Base-by-base conservation (phyloP, 768 basidiomycete genomes). In the Hysterangium stoloniferum region DNA sequence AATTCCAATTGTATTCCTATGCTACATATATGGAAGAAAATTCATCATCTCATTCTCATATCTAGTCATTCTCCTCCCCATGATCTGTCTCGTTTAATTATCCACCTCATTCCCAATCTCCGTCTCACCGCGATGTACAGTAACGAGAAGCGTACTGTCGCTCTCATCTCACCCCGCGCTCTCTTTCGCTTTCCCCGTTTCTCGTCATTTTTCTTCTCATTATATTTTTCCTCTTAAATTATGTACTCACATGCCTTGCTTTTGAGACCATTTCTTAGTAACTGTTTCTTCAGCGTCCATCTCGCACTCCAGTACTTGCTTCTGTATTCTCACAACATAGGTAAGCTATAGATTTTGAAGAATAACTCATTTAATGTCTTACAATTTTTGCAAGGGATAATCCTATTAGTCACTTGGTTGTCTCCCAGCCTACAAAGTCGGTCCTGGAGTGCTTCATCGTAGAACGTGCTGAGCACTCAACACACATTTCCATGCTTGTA, bases 401-500 rank as follows among this genome's bases (percentile, higher is more conserved):
- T 31, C 32, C 34, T 31, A 46, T 5, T 27, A 98, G 95, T 66
- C 93, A 99, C 71, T 80, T 99, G 32, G 81, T 97, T 52, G 80
- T 98, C 46, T 96, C 95, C 3, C 80, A 87, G 49, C 92, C 94
- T 1, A 89, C 94, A 5, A 81, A 83, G 60, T 96, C 93, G 1
- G 79, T 86, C 46, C 73, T 99, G 44, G 95, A 99, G 68, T 86
- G 83, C 55, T 98, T 98, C 63, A 86, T 99, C 34, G 77, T 94
- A 25, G 86, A 94, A 48, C 76, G 84, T 50, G 85, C 86, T 4
- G 86, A 91, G 62, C 82, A 84, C 58, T 95, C 92, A 29, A 93
- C 94, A 0, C 96, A 98, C 66, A 80, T 97, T 46, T 91, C 93
- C 48, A 86, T 99, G 78, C 79, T 94, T 55, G 95, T 96, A 61